Percentiles rank a stretch among this genome's conserved stretches.
Conservation (phyloP, 192 early-diverging fungal genomes). For the Podila epigama region DNA sequence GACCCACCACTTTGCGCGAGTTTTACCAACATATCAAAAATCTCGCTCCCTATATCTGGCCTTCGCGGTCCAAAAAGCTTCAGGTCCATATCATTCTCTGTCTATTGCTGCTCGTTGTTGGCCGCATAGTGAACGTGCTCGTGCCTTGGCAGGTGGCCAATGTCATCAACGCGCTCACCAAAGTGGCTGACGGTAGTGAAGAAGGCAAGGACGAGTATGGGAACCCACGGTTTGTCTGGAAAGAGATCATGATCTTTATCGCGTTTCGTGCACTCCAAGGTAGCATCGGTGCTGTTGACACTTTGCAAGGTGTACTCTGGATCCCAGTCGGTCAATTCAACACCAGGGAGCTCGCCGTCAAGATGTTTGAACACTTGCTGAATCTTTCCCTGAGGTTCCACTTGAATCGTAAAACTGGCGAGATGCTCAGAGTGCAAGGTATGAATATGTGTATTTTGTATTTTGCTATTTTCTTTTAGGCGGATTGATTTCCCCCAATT, state of each 20-base stretch:
- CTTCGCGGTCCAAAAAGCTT: slow-evolving; percentile 62
- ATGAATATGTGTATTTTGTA: not conserved
- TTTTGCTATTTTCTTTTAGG: not conserved
- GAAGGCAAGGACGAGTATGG: slow-evolving; percentile 35
- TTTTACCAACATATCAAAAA: slow-evolving; percentile 35
- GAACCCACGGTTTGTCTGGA: slow-evolving; percentile 50
- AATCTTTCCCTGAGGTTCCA: slow-evolving; percentile 90
- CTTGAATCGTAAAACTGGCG: slow-evolving; percentile 93
- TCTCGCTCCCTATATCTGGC: slow-evolving; percentile 83
- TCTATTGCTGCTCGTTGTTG: slow-evolving; percentile 66
- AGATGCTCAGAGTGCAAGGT: slow-evolving; percentile 88
- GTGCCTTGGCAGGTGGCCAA: slow-evolving; percentile 83
- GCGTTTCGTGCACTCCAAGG: slow-evolving; percentile 51
- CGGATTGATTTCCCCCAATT: too few relatives aligned
- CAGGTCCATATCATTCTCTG: slow-evolving; percentile 75
- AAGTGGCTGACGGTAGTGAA: slow-evolving; percentile 33
- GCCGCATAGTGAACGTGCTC: slow-evolving; percentile 80
- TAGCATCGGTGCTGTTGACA: slow-evolving; percentile 70
- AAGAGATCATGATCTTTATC: slow-evolving; percentile 50
- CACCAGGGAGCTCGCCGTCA: slow-evolving; percentile 69
- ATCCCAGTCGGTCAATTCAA: slow-evolving; percentile 82
- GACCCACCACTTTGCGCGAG: slow-evolving; percentile 40
- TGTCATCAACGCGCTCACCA: slow-evolving; percentile 73
- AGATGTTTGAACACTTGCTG: slow-evolving; percentile 91
- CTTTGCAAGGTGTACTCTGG: slow-evolving; percentile 82